phyloP scores from a whole-genome alignment of 2,329 filamentous ascomycete genomes.

The Exophiala xenobiotica region DNA sequence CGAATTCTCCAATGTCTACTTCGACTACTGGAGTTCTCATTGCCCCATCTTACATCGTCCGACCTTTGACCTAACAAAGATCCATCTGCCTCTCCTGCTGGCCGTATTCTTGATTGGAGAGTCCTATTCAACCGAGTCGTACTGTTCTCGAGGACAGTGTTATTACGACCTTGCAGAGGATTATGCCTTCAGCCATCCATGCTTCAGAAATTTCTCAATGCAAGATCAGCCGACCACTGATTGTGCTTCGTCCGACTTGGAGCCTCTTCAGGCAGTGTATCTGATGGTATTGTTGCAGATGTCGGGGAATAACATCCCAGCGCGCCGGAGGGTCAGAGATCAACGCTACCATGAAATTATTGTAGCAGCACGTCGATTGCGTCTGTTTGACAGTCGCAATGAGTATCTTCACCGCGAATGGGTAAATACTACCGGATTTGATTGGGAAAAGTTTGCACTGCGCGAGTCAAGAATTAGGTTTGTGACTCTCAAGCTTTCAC shows the following conservation, averaged over 20 bases:
- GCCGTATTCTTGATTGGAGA: constrained; percentile 4
- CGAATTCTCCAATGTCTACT: background rate
- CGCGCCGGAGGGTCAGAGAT: constrained; percentile 2
- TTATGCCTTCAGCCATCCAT: constrained; percentile 1
- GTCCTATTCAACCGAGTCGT: background rate
- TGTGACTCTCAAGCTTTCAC: too few relatives aligned
- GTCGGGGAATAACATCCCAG: background rate
- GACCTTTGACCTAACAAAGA: constrained; percentile 2
- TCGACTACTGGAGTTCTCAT: background rate
- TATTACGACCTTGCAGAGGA: constrained; percentile 6
- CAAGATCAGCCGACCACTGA: too few relatives aligned
- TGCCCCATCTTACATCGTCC: constrained; percentile 4
- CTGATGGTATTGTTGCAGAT: constrained; percentile 3
- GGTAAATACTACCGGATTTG: background rate
- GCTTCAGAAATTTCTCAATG: background rate
- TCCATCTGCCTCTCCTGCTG: constrained; percentile 3
- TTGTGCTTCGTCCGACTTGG: too few relatives aligned
- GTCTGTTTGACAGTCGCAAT: constrained; percentile 5
- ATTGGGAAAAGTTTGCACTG: constrained; percentile 1
- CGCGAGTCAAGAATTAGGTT: constrained; percentile 6
- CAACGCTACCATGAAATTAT: background rate
- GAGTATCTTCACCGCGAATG: background rate
- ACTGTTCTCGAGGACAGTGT: background rate
- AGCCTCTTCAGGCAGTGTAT: constrained; percentile 2
- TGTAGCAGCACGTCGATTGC: background rate